A percentile compares a stretch with the other conserved stretches of the same genome.
Evolutionary conservation across 2,329 filamentous ascomycete species (phyloP).

Genomic region (Aspergillus pseudonomiae): DNA sequence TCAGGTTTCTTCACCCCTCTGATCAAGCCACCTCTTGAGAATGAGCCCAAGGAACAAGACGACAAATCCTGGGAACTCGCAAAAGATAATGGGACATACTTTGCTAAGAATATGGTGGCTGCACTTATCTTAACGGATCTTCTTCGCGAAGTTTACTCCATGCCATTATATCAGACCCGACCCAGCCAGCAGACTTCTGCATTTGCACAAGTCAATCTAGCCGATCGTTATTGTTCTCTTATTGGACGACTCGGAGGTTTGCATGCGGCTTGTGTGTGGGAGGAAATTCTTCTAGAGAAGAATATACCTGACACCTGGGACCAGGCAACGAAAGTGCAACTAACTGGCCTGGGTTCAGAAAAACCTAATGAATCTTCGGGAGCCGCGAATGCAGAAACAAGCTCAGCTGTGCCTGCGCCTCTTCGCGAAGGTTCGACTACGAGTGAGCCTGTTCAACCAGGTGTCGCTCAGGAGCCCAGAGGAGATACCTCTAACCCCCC

Average conservation of each 20-base stretch:
- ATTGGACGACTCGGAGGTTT: slow-evolving; percentile 76
- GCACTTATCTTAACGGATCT: slow-evolving; percentile 76
- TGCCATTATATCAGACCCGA: slow-evolving; percentile 64
- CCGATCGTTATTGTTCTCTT: slow-evolving; percentile 78
- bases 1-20: slow-evolving; percentile 73
- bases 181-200: slow-evolving; percentile 62
- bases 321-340: slow-evolving; percentile 48
- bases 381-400: slow-evolving; percentile 24
- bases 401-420: slow-evolving; percentile 23
- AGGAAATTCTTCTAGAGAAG: slow-evolving; percentile 76
- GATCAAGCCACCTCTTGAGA: slow-evolving; percentile 39
- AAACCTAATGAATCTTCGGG: slow-evolving; percentile 44
- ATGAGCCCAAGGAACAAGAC: slow-evolving; percentile 22
- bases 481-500: slow-evolving; percentile 28
- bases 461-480: slow-evolving; percentile 19
- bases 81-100: slow-evolving; percentile 67
- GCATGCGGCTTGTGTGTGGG: slow-evolving; percentile 78
- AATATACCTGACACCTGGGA: slow-evolving; percentile 68
- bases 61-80: slow-evolving; percentile 36
- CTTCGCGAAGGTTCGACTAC: slow-evolving; percentile 29
- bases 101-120: slow-evolving; percentile 77
- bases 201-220: slow-evolving; percentile 78
- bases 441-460: slow-evolving; percentile 21
- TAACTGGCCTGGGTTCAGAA: slow-evolving; percentile 40
- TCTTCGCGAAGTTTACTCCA: slow-evolving; percentile 72